Evolutionary conservation across 192 early-diverging fungal species (phyloP).

Genomic region (Coemansia sp.): DNA sequence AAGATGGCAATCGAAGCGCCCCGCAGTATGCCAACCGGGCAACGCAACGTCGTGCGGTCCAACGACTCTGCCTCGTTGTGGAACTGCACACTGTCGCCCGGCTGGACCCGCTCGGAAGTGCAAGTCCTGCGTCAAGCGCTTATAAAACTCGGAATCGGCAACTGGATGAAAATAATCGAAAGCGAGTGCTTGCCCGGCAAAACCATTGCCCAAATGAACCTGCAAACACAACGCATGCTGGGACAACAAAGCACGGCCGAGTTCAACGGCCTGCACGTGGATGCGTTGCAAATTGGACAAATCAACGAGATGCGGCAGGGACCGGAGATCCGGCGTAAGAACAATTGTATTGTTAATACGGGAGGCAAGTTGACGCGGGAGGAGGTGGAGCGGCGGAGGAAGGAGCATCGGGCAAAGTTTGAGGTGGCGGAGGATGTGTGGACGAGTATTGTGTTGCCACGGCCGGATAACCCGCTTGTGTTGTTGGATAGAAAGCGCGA

Average conservation of each 20-base stretch:
- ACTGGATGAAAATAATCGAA: constrained; percentile 96
- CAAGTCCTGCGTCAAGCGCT: constrained; percentile 80
- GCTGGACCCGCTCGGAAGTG: constrained; percentile 86
- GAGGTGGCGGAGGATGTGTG: constrained; percentile 71
- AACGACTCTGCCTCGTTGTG: constrained; percentile 93
- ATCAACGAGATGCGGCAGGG: constrained; percentile 83
- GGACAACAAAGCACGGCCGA: constrained; percentile 96
- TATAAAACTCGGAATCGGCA: constrained; percentile 89
- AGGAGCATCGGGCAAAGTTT: constrained; percentile 76
- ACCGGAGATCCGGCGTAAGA: constrained; percentile 83
- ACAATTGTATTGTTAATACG: constrained; percentile 92
- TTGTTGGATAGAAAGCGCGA: constrained; percentile 64
- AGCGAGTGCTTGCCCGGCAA: constrained; percentile 87
- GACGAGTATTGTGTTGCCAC: constrained; percentile 69
- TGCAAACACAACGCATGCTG: constrained; percentile 90
- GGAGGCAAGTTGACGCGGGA: constrained; percentile 78
- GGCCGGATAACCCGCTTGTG: constrained; percentile 64
- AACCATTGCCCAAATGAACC: constrained; percentile 96
- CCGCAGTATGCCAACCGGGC: constrained; percentile 85
- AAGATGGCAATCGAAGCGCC: constrained; percentile 56
- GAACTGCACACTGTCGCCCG: constrained; percentile 92
- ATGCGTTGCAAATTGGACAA: constrained; percentile 81
- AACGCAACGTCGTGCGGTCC: constrained; percentile 85
- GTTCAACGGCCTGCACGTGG: constrained; percentile 90
- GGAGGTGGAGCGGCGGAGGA: constrained; percentile 66